Evolutionary conservation across 805 yeast genomes (phyloP).

Genomic region (Debaryomyces maramus): DNA sequence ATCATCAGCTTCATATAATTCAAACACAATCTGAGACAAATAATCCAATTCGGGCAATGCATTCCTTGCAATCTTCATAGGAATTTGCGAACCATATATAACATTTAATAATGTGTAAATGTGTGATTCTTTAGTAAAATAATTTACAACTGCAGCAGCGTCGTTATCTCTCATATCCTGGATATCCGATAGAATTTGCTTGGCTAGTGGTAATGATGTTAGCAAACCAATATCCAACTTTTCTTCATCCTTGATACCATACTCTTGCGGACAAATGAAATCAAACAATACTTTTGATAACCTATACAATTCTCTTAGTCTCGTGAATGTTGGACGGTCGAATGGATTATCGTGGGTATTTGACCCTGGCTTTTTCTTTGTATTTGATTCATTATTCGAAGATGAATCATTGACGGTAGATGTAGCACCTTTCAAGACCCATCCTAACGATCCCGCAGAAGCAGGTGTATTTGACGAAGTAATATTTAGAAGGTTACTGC

Average conservation of each 20-base stretch:
- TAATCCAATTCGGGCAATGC: conserved; percentile 96
- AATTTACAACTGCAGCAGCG: conserved; percentile 80
- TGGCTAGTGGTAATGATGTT: conserved; percentile 91
- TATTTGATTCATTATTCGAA: conserved; percentile 15
- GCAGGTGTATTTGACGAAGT: conserved; percentile 22
- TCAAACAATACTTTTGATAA: conserved; percentile 92
- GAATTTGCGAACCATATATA: conserved; percentile 86
- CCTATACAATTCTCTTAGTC: conserved; percentile 83
- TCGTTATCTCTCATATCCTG: conserved; percentile 75
- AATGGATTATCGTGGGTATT: conserved; percentile 46
- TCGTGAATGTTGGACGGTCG: conserved; percentile 76
- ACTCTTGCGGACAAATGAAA: conserved; percentile 97
- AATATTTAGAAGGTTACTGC: conserved; percentile 21
- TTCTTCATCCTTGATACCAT: conserved; percentile 94
- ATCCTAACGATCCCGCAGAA: conserved; percentile 69
- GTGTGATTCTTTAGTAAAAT: conserved; percentile 96
- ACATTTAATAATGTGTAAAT: conserved; percentile 91
- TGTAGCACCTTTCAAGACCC: conserved; percentile 58
- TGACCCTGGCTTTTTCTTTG: conserved; percentile 10
- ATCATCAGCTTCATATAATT: conserved; percentile 81
- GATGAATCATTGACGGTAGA: conserved; percentile 13
- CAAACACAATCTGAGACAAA: conserved; percentile 91
- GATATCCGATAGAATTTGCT: conserved; percentile 79
- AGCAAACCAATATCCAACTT: conserved; percentile 93
- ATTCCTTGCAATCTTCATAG: conserved; percentile 93